Base-by-base conservation (phyloP, 192 early-diverging fungal genomes). In the Entophlyctis luteolus region DNA sequence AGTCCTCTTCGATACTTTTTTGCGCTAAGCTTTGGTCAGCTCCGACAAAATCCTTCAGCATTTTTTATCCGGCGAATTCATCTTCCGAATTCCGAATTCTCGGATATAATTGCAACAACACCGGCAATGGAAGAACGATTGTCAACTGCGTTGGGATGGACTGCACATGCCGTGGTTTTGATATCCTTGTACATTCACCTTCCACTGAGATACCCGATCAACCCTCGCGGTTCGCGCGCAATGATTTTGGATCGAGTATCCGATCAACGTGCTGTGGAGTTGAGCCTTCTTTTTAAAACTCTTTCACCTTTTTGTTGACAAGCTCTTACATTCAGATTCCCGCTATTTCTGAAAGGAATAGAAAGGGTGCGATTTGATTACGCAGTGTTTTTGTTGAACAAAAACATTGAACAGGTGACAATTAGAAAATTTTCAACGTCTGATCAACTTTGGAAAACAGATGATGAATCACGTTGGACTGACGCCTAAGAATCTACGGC, bases 341-440 rank as follows among this genome's bases (percentile, higher is more conserved):
- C 91, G 1, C 74, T 93, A 20, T 90, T 80, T 73, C 10, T 52
- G 6, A 86, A 82, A 76, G 88, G 89, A 0, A 75, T 79, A 1
- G 90, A 93, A 36, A 68, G 79, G 5, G 71, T 80, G 65, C 77
- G 88, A 14, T 92, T 91, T 72, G 90, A 91, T 27, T 93, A 90
- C 74, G 90, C 81, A 5, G 91, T 93, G 2, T 93, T 91, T 74
- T 65, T 93, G 33, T 39, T 93, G 54, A 93, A 92, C 67, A 93
- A 93, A 75, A 79, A 93, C 54, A 84, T 93, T 72, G 91, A 93
- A 68, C 91, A 92, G 78, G 86, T 91, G 68, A 37, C 47, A 27
- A 27, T 4, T 42, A 12, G 39, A 49, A 46, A 12, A 48, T 47
- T 48, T 36, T 50, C 53, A 49, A 6, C 38, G 12, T 0, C 33